Evolutionary conservation across 2,329 filamentous ascomycete genomes (phyloP), one percentile per base, ranked within the genome.

Genomic region (Thielaviopsis populi): DNA sequence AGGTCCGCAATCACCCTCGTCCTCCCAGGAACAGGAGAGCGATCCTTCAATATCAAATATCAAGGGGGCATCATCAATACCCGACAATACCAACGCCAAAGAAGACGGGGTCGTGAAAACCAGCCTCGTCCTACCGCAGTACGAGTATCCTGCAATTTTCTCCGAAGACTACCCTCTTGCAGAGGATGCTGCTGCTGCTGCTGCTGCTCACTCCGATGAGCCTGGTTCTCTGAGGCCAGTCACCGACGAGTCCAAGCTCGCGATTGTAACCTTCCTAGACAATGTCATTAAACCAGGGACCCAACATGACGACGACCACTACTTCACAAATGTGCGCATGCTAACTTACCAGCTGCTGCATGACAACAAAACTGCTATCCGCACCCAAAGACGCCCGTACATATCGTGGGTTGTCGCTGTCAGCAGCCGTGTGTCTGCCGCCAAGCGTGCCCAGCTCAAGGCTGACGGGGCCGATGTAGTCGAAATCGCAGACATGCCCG

Each of bases 321-420:
- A 77, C 68, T 75, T 75, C 66, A 69, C 71, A 24, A 72, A 72
- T 22, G 70, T 73, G 0, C 73, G 75, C 3, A 69, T 74, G 54
- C 69, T 77, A 11, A 69, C 72, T 13, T 76, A 77, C 67, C 75
- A 77, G 67, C 68, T 77, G 3, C 69, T 77, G 1, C 73, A 77
- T 62, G 72, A 70, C 22, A 68, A 71, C 0, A 65, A 70, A 10
- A 78, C 75, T 2, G 56, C 58, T 11, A 65, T 68, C 19, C 70
- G 70, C 17, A 67, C 67, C 19, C 66, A 68, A 0, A 24, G 61
- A 17, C 58, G 62, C 8, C 30, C 43, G 3, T 58, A 60, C 17
- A 74, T 76, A 17, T 70, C 71, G 11, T 74, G 76, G 66, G 67
- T 77, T 48, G 72, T 77, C 10, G 68, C 76, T 10, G 72, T 73